Conservation (phyloP, 2,329 filamentous ascomycete genomes). For the Monilinia fructigena region DNA sequence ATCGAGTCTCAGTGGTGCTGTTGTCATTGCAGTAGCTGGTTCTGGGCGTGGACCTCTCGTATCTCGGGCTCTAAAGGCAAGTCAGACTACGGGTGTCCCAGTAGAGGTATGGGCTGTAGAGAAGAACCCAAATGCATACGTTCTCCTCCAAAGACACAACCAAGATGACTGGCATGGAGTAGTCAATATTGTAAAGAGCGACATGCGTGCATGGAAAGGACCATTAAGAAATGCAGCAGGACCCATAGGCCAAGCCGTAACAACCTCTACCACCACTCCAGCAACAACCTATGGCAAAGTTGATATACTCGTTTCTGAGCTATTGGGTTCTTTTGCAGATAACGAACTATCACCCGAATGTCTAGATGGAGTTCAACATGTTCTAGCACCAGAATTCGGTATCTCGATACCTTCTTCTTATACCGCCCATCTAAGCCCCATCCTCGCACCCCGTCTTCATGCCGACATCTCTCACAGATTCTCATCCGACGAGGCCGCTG, state of each 20-base stretch:
- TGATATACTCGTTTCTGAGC: constrained; percentile 90
- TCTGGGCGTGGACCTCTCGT: constrained; percentile 92
- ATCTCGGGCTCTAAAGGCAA: constrained; percentile 79
- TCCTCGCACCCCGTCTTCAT: constrained; percentile 81
- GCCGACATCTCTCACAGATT: constrained; percentile 70
- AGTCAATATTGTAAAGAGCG: constrained; percentile 88
- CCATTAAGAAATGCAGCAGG: constrained; percentile 51
- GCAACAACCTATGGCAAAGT: constrained; percentile 61
- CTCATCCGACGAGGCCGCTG: constrained; percentile 64
- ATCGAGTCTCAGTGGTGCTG: constrained; percentile 65
- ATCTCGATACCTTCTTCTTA: constrained; percentile 94
- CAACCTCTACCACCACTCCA: constrained; percentile 41
- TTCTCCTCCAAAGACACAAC: constrained; percentile 86
- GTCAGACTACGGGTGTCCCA: constrained; percentile 68
- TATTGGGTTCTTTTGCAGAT: constrained; percentile 92
- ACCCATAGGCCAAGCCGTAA: constrained; percentile 41
- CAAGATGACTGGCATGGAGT: constrained; percentile 73
- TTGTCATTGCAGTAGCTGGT: constrained; percentile 88
- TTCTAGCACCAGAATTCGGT: constrained; percentile 73
- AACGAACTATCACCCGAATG: constrained; percentile 97
- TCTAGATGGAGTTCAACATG: constrained; percentile 89
- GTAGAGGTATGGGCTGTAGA: constrained; percentile 91
- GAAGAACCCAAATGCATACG: constrained; percentile 97
- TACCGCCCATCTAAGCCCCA: constrained; percentile 89
- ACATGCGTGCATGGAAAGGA: constrained; percentile 96